Evolutionary conservation across 495 filamentous ascomycete species (phyloP).

Genomic region (Penicillium fimorum): DNA sequence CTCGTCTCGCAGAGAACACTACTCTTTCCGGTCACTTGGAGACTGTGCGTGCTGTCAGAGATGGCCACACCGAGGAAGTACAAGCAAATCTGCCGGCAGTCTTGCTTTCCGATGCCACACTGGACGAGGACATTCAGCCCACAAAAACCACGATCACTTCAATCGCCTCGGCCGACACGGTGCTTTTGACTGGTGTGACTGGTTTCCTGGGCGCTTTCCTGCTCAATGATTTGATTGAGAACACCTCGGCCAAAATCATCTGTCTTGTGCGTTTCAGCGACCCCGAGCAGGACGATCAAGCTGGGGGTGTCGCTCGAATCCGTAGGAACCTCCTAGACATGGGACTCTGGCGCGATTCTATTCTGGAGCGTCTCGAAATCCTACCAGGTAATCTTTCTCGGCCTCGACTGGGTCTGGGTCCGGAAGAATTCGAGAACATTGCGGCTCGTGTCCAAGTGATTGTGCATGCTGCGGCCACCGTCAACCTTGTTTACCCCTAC

Average conservation of each 20-base stretch:
- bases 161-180: constrained; percentile 55
- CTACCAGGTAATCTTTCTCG: constrained; percentile 62
- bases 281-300: constrained; percentile 50
- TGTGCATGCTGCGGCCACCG: constrained; percentile 63
- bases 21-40: constrained; percentile 62
- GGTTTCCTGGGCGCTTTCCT: constrained; percentile 61
- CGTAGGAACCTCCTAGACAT: constrained; percentile 63
- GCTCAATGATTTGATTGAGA: constrained; percentile 51
- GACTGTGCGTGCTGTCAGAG: constrained; percentile 55
- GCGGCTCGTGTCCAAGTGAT: constrained; percentile 59
- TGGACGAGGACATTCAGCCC: constrained; percentile 58
- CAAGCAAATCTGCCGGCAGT: constrained; percentile 64
- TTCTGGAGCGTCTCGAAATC: constrained; percentile 67
- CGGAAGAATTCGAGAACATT: constrained; percentile 56
- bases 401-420: constrained; percentile 56
- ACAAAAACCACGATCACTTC: constrained; percentile 45
- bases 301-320: constrained; percentile 55
- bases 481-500: constrained; percentile 68
- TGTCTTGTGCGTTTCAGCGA: constrained; percentile 65
- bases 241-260: constrained; percentile 60
- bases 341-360: constrained; percentile 63
- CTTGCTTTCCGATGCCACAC: constrained; percentile 55
- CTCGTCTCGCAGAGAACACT: constrained; percentile 59
- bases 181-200: constrained; percentile 59
- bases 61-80: constrained; percentile 64